Base-by-base conservation (phyloP, 2,329 filamentous ascomycete genomes). In the Elsinoe ampelina region DNA sequence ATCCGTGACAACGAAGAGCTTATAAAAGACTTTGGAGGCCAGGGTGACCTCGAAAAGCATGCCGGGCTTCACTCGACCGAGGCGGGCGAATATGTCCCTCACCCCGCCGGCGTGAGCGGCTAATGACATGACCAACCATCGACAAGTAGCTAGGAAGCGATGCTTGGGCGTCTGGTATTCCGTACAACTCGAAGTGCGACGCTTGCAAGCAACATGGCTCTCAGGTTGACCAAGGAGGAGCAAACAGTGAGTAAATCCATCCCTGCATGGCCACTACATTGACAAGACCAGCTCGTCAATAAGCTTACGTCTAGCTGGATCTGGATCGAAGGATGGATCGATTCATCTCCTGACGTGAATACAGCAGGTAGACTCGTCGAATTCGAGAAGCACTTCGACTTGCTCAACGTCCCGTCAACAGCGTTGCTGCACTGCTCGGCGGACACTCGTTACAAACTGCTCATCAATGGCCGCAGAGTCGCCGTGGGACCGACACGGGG, bases 391-490 rank as follows among this genome's bases (percentile, higher is more conserved):
- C 48, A 58, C 3, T 57, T 72, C 51, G 45, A 57, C 26, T 59
- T 70, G 4, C 11, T 48, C 1, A 22, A 59, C 2, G 2, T 11
- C 4, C 63, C 67, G 4, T 56, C 12, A 0, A n/a, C 26, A 8
- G 60, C 68, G 11, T 20, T 64, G 4, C 41, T 72, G 10, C 62
- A 66, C 55, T 65, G 69, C 58, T 68, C 71, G 1, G 72, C 73
- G 5, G 73, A 75, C 36, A 75, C 73, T 4, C 65, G 71, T 7
- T 75, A 75, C 63, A 75, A 75, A 54, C 63, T 75, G 2, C 65
- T 63, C 26, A 64, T 75, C 39, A 75, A 75, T 63, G 66, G 67
- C 2, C 50, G n/a, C 0, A 64, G 67, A 8, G 63, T 72, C 12
- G 64, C 68, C 2, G 65, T 71, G 2, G 73, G 73, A 1, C 73